These are phyloP conservation scores for Borealophlyctis nickersoniae DNA, from an alignment of 192 early-diverging fungal genomes.

Conservation along the genomic window DNA sequence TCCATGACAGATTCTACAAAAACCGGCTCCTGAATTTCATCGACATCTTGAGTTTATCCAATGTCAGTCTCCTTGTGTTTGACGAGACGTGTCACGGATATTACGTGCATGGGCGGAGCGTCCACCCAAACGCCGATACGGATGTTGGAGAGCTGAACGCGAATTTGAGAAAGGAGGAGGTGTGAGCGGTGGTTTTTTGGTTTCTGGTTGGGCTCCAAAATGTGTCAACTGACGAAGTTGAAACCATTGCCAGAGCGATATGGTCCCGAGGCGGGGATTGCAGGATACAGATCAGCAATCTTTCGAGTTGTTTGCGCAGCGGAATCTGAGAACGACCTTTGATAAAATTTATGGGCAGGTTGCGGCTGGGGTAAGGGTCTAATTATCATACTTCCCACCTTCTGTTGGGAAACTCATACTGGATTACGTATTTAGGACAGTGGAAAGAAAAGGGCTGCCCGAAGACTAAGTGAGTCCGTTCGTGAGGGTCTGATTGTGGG, in stretches of 20 bases:
- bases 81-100: constrained; percentile 59
- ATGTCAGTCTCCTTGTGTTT: constrained; percentile 47
- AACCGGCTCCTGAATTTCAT: constrained; percentile 49
- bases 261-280: constrained; percentile 51
- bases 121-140: constrained; percentile 48
- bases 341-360: constrained; percentile 47
- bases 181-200: constrained; percentile 13
- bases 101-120: constrained; percentile 52
- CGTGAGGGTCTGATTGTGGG: too few species aligned
- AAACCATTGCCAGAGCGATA: too few species aligned
- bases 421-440: not conserved
- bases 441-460: too few species aligned
- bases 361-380: constrained; percentile 16
- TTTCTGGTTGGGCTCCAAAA: too few species aligned
- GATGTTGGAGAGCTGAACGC: constrained; percentile 42
- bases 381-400: not conserved
- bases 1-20: constrained; percentile 50
- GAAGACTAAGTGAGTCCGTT: too few species aligned
- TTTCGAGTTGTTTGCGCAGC: constrained; percentile 49
- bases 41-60: constrained; percentile 51
- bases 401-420: not conserved
- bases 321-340: constrained; percentile 35
- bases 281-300: constrained; percentile 47
- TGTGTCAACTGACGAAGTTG: too few species aligned
- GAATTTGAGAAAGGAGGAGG: constrained; percentile 45